Percentiles rank a stretch among this genome's conserved stretches.
Conservation (phyloP, 2,329 filamentous ascomycete genomes). For the Talaromyces sp. region DNA sequence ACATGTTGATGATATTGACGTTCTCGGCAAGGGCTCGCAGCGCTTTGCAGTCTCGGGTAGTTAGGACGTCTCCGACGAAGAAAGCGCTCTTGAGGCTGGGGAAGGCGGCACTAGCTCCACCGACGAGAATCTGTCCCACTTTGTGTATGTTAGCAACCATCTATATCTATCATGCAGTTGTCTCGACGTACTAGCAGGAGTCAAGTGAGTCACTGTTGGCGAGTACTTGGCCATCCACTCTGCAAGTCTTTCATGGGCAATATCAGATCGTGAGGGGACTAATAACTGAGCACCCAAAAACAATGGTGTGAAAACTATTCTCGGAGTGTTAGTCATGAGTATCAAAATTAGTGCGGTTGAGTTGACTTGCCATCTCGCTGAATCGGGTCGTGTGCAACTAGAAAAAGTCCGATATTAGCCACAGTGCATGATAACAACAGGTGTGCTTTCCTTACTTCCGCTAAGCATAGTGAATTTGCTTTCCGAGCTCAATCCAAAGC, state of each 20-base stretch:
- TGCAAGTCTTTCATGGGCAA: constrained; percentile 76
- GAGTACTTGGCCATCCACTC: constrained; percentile 80
- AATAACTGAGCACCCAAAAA: constrained; percentile 79
- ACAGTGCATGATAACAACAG: neutral
- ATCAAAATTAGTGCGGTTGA: neutral
- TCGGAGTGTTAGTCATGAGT: neutral
- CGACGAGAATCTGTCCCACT: constrained; percentile 93
- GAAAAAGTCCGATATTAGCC: neutral
- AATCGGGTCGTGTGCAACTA: constrained; percentile 59
- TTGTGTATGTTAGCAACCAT: neutral
- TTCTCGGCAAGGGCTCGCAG: constrained; percentile 75
- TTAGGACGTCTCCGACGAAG: constrained; percentile 88
- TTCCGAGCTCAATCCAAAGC: constrained; percentile 68
- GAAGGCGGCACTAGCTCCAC: constrained; percentile 73
- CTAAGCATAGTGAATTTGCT: constrained; percentile 77
- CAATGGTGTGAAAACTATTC: constrained; percentile 72
- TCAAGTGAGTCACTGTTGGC: constrained; percentile 80
- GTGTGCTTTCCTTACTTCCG: constrained; percentile 49
- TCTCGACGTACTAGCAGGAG: constrained; percentile 58
- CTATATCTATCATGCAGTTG: too few relatives aligned
- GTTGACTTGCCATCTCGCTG: constrained; percentile 54
- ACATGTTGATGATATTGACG: constrained; percentile 76
- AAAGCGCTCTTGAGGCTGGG: constrained; percentile 73
- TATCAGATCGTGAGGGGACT: constrained; percentile 75
- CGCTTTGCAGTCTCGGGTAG: constrained; percentile 72